Conservation (phyloP, 2,329 filamentous ascomycete genomes). For the Celoporthe dispersa region DNA sequence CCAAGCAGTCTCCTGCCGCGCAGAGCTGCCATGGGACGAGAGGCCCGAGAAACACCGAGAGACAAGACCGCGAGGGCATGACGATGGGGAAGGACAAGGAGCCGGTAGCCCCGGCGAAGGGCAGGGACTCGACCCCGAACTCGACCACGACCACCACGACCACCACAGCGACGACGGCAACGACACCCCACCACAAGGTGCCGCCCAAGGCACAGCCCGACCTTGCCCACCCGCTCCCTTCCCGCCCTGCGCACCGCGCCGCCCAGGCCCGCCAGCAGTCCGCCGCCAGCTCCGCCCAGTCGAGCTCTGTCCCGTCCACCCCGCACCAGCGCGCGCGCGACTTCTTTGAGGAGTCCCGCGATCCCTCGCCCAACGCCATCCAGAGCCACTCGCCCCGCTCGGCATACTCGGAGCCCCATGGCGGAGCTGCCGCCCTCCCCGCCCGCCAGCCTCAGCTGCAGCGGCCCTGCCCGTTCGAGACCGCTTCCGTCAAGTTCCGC, state of each 20-base stretch:
- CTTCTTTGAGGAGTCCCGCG: conserved; percentile 74
- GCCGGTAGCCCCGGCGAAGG: conserved; percentile 2
- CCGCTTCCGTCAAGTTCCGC: conserved; percentile 77
- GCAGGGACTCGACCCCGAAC: too few species aligned
- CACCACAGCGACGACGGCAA: too few species aligned
- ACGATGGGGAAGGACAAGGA: conserved; percentile 51
- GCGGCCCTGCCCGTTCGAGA: conserved; percentile 79
- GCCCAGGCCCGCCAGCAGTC: conserved; percentile 33
- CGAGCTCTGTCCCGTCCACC: conserved; percentile 90
- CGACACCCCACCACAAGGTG: conserved; percentile 50
- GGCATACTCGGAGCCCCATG: conserved; percentile 86
- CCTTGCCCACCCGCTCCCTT: conserved; percentile 31
- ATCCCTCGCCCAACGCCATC: conserved; percentile 77
- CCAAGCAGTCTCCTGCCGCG: conserved; percentile 48
- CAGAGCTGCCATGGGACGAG: conserved; percentile 69
- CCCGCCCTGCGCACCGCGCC: conserved; percentile 28
- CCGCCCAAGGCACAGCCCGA: conserved; percentile 47
- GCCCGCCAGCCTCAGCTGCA: conserved; percentile 53
- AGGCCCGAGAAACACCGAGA: conserved; percentile 58
- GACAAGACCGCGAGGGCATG: conserved; percentile 66
- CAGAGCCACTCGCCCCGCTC: conserved; percentile 87
- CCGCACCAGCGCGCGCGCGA: conserved; percentile 87
- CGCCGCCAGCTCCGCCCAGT: conserved; percentile 55
- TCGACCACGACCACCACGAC: too few species aligned
- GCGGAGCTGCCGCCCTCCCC: conserved; percentile 69